Conservation (phyloP, 768 basidiomycete species). For the Mrakia frigida region DNA sequence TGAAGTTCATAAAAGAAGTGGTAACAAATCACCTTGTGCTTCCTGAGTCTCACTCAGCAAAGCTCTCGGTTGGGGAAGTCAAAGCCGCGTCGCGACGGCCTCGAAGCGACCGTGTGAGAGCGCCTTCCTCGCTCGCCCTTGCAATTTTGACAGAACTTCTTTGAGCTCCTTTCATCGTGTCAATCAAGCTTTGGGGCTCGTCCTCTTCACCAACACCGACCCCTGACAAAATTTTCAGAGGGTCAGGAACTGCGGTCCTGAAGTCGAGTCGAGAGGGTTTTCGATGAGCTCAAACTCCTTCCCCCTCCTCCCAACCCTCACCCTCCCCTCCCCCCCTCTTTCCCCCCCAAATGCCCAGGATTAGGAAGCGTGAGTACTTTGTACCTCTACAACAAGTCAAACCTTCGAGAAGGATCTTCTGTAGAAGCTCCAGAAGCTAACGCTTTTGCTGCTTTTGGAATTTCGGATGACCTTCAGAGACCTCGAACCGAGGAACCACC, state of each 20-base stretch:
- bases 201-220: no score
- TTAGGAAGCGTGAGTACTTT: constrained; percentile 25
- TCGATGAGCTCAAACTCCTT: neutral
- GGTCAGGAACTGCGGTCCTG: neutral
- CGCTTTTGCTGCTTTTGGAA: neutral
- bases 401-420: no score
- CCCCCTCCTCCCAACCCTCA: neutral
- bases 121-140: no score
- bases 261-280: neutral
- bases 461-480: constrained; percentile 53
- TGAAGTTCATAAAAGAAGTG: no score
- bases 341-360: constrained; percentile 18
- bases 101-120: no score
- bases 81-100: no score
- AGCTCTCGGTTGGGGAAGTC: neutral
- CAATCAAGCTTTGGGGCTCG: no score
- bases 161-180: no score
- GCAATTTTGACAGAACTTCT: no score
- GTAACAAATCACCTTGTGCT: no score
- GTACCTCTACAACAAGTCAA: neutral
- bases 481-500: constrained; percentile 71
- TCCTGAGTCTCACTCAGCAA: neutral
- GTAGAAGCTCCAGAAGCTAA: neutral
- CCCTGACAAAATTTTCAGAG: neutral
- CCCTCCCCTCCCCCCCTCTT: neutral